phyloP scores from a whole-genome alignment of 768 basidiomycete species.

The Postia placenta region DNA sequence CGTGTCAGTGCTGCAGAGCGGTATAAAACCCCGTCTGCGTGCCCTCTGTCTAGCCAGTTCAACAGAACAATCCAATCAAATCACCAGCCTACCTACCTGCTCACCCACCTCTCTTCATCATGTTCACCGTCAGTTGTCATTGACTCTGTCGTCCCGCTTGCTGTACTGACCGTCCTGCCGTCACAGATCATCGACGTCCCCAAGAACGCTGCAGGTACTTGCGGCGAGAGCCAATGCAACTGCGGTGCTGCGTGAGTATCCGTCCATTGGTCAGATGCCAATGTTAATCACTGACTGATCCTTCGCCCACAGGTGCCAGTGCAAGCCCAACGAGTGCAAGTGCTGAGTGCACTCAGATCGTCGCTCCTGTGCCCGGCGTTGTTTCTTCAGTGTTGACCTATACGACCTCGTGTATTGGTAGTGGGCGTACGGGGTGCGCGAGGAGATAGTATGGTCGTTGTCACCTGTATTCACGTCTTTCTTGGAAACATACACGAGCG shows the following conservation, averaged over 20 bases:
- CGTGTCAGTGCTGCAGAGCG: constrained; percentile 4
- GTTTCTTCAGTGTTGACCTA: no score
- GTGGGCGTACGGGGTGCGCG: no score
- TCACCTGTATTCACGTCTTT: no score
- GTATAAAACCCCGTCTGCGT: constrained; percentile 9
- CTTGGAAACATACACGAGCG: no score
- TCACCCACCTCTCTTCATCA: constrained; percentile 7
- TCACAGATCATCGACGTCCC: constrained; percentile 24
- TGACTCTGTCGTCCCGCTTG: no score
- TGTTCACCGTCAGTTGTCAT: background rate
- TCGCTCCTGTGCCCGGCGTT: no score
- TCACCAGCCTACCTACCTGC: background rate
- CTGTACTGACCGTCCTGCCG: background rate
- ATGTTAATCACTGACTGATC: background rate
- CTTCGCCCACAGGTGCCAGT: constrained; percentile 43
- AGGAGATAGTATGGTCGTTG: no score
- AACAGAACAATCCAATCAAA: constrained; percentile 7
- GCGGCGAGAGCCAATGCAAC: constrained; percentile 42
- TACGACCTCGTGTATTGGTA: background rate
- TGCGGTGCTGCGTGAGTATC: constrained; percentile 43
- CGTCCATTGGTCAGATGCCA: background rate
- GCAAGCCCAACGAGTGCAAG: constrained; percentile 61
- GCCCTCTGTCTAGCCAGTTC: background rate
- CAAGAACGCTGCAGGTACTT: constrained; percentile 38
- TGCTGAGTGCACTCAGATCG: constrained; percentile 37